Percentiles rank a stretch among this genome's conserved stretches.
Evolutionary conservation across 1,284 basidiomycete species (phyloP).

Genomic region (Peniophora sp.): DNA sequence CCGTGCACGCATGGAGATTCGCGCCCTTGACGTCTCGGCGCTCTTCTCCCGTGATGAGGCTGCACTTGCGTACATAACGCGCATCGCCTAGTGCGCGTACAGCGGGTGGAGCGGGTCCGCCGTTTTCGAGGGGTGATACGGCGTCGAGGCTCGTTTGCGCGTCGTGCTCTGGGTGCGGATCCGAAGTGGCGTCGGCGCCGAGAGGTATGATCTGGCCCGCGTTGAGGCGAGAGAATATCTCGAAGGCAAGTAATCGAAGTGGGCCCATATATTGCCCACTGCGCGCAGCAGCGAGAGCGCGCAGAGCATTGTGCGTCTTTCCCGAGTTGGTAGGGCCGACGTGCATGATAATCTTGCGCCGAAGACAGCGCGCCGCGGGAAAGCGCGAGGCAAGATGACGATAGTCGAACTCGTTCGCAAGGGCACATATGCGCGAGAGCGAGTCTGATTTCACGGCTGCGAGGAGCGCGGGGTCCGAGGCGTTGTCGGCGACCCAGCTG

Average conservation of each 20-base stretch:
- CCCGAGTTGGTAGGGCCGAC: conserved; percentile 98
- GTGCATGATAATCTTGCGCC: conserved; percentile 88
- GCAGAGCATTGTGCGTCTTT: conserved; percentile 91
- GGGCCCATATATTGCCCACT: conserved; percentile 88
- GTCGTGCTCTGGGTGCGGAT: conserved; percentile 18
- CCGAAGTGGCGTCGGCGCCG: conserved; percentile 29
- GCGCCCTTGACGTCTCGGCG: conserved; percentile 62
- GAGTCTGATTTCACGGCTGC: too few relatives aligned
- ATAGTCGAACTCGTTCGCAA: too few relatives aligned
- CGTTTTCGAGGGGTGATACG: too few relatives aligned
- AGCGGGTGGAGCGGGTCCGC: too few relatives aligned
- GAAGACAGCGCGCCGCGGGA: conserved; percentile 29
- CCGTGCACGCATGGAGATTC: conserved; percentile 72
- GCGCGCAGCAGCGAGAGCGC: conserved; percentile 73
- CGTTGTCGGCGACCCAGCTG: too few relatives aligned
- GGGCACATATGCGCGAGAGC: too few relatives aligned
- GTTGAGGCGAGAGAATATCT: conserved; percentile 91
- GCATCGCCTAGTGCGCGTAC: conserved; percentile 24
- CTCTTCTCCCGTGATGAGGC: conserved; percentile 92
- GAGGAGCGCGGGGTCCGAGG: too few relatives aligned
- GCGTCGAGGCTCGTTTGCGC: conserved; percentile 4
- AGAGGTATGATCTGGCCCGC: conserved; percentile 75
- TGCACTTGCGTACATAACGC: conserved; percentile 64
- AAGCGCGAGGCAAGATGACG: conserved; percentile 32
- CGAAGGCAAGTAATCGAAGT: conserved; percentile 87